These are phyloP conservation scores for Candida jianshihensis DNA, from an alignment of 805 yeast species.

Conservation along the genomic window DNA sequence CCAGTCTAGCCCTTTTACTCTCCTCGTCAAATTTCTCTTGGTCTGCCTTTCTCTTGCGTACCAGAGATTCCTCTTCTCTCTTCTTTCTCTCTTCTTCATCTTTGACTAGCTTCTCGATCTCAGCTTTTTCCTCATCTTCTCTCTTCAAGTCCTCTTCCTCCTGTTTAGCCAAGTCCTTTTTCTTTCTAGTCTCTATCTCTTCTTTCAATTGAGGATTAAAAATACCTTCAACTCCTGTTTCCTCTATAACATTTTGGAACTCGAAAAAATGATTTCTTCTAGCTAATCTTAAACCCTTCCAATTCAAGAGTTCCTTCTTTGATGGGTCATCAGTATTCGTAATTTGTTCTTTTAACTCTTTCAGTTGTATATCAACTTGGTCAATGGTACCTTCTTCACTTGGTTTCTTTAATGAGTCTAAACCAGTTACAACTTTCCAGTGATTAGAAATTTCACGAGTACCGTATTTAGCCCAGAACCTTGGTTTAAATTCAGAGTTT, in stretches of 20 bases:
- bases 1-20: conserved; percentile 11
- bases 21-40: conserved; percentile 14
- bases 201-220: conserved; percentile 23
- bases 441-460: conserved; percentile 21
- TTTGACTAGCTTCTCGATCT: neutral
- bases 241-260: conserved; percentile 29
- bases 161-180: conserved; percentile 13
- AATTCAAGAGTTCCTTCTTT: conserved; percentile 22
- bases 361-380: neutral
- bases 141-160: conserved; percentile 12
- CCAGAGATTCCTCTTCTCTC: conserved; percentile 5
- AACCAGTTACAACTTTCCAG: conserved; percentile 36
- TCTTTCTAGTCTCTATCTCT: conserved; percentile 9
- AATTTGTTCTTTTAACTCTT: conserved; percentile 1
- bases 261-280: conserved; percentile 30
- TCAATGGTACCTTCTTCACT: conserved; percentile 1
- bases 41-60: conserved; percentile 16
- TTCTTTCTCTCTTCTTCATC: conserved; percentile 8
- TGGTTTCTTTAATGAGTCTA: conserved; percentile 23
- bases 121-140: conserved; percentile 6
- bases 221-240: conserved; percentile 32
- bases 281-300: conserved; percentile 39
- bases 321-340: conserved; percentile 2
- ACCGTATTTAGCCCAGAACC: conserved; percentile 20
- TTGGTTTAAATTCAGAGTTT: conserved; percentile 5